phyloP scores from a whole-genome alignment of 257 asterid genomes.

The Penstemon barbatus region DNA sequence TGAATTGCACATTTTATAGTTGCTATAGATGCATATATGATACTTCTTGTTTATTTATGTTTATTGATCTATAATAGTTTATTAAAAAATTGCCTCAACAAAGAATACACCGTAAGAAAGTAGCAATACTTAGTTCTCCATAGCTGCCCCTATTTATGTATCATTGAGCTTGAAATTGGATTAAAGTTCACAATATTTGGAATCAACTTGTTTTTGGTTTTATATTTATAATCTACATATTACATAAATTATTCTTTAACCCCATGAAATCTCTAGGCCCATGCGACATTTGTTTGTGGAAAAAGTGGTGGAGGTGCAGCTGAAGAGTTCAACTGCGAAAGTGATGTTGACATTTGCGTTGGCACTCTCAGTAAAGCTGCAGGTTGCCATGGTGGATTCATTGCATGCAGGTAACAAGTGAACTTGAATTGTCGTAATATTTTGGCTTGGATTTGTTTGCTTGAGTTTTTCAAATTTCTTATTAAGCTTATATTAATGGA shows the following conservation, averaged over 20 bases:
- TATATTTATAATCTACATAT: background rate
- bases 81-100: background rate
- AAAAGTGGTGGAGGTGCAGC: slow-evolving; percentile 92
- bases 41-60: background rate
- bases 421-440: slow-evolving; percentile 1
- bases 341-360: slow-evolving; percentile 76
- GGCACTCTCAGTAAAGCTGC: slow-evolving; percentile 98
- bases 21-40: background rate
- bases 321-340: slow-evolving; percentile 77
- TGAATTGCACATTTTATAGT: slow-evolving; percentile 10
- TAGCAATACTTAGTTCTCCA: slow-evolving; percentile 6
- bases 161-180: background rate
- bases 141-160: slow-evolving; percentile 1
- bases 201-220: background rate
- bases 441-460: background rate
- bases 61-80: background rate
- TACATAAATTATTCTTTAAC: slow-evolving; percentile 24
- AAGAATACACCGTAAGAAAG: background rate
- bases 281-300: slow-evolving; percentile 95
- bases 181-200: background rate
- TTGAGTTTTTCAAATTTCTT: background rate
- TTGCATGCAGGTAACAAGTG: slow-evolving; percentile 79
- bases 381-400: slow-evolving; percentile 98
- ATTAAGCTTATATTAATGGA: slow-evolving; percentile 12
- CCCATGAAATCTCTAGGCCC: slow-evolving; percentile 57